Percentiles rank a stretch among this genome's conserved stretches.
These are phyloP conservation scores for Vinca major DNA, from an alignment of 305 asterid species.

Conservation along the genomic window DNA sequence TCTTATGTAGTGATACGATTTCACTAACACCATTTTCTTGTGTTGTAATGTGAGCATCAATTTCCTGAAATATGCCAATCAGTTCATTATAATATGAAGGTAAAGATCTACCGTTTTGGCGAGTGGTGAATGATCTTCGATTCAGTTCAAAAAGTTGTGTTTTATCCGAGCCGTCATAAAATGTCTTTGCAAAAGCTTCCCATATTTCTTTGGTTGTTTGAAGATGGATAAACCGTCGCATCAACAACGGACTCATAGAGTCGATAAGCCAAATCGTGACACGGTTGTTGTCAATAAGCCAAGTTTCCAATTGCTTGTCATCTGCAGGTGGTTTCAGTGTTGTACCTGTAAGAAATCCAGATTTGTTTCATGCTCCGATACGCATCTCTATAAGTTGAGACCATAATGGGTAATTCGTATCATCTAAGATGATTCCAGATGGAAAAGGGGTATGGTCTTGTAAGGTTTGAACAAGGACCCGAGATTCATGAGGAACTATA, in stretches of 20 bases:
- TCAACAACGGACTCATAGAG: no score
- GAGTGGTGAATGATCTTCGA: no score
- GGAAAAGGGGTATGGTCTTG: no score
- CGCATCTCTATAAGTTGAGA: no score
- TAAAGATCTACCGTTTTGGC: no score
- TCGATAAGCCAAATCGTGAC: not conserved
- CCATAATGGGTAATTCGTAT: no score
- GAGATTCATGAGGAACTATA: no score
- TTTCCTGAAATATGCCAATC: conserved; percentile 10
- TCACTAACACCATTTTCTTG: conserved; percentile 1
- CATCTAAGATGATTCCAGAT: no score
- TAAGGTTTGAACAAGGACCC: no score
- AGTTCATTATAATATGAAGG: no score
- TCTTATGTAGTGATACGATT: conserved; percentile 2
- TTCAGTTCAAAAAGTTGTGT: conserved; percentile 2
- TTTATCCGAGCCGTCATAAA: conserved; percentile 11
- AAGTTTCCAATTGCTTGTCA: not conserved
- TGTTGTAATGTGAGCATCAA: conserved; percentile 3
- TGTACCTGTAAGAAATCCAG: no score
- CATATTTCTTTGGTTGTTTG: not conserved
- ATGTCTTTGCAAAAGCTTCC: not conserved
- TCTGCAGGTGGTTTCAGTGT: not conserved
- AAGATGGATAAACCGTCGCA: not conserved
- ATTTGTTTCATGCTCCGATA: no score
- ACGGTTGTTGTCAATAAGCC: not conserved